Evolutionary conservation across 2,329 filamentous ascomycete genomes (phyloP), one percentile per base, ranked within the genome.

Genomic region (Xylariaceae sp.): DNA sequence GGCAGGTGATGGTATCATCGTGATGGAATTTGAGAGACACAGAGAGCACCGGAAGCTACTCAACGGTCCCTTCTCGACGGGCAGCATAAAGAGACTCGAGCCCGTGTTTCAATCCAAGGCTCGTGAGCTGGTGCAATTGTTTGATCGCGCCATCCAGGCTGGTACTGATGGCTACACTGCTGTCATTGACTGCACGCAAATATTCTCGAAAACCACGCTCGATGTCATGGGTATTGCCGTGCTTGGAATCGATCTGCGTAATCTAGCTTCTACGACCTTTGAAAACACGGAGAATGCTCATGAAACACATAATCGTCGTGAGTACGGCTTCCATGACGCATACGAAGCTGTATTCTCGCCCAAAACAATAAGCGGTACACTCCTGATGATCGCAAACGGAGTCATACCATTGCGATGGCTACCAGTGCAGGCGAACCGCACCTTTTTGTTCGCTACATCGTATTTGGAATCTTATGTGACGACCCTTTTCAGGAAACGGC

Each of bases 41-140:
- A 71, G 68, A 51, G 65, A 58, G 3, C 69, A 76, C 54, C 66
- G 76, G 5, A 71, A 66, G 15, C 63, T 76, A 15, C 61, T 78
- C 4, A 64, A 63, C 0, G 71, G 70, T 1, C 67, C 72, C 0
- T 76, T 78, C 53, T 74, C 73, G 0, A 61, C 71, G 4, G 63
- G 71, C 10, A 76, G 72, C 45, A 66, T 75, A 47, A 71, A 71
- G 59, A 72, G 72, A 50, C 70, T 78, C 10, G 53, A 75, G 2
- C 74, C 76, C 0, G 65, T 75, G 1, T 73, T 78, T 41, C 69
- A 71, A 48, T 60, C 51, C 10, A 72, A 76, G 54, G 73, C 73
- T 1, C 57, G 61, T 11, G 60, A 63, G 0, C 62, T 77, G 0
- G 68, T 67, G 1, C 61, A 55, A 4, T 8, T 45, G 0, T 35